Conservation (phyloP, 805 yeast genomes). For the Maudiozyma saulgeensis region DNA sequence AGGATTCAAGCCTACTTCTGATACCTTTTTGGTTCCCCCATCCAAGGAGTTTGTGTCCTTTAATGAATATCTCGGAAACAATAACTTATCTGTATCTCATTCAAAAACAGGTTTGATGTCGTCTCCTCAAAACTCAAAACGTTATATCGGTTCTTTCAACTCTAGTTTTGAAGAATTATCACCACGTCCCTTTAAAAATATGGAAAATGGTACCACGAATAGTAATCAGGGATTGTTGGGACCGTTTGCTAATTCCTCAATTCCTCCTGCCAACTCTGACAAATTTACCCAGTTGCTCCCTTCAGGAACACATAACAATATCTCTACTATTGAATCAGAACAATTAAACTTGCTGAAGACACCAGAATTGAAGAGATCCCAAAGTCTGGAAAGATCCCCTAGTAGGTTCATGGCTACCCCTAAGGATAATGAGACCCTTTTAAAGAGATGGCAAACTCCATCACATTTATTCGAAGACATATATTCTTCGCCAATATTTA, state of each 20-base stretch:
- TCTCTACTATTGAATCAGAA: background rate
- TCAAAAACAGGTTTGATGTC: background rate
- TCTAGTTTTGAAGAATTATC: conserved; percentile 27
- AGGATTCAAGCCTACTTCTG: conserved; percentile 5
- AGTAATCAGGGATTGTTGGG: background rate
- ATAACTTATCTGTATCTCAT: background rate
- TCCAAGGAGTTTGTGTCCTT: background rate
- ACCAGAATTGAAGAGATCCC: conserved; percentile 14
- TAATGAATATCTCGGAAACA: background rate
- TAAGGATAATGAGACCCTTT: conserved; percentile 13
- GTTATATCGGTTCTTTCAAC: conserved; percentile 28
- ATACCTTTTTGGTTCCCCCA: background rate
- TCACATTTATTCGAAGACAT: conserved; percentile 27
- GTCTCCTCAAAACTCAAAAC: conserved; percentile 21
- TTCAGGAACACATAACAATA: background rate
- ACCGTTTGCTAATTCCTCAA: conserved; percentile 1
- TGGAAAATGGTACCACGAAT: background rate
- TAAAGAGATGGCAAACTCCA: conserved; percentile 29
- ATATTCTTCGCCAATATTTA: conserved; percentile 26
- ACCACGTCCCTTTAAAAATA: conserved; percentile 10
- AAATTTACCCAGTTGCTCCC: conserved; percentile 2
- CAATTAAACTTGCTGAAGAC: conserved; percentile 11
- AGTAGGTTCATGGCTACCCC: conserved; percentile 17
- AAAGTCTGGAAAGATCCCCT: conserved; percentile 18
- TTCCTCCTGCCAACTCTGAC: background rate